Base-by-base conservation (phyloP, 148 eudicot genomes). In the Heliosperma pusillum region DNA sequence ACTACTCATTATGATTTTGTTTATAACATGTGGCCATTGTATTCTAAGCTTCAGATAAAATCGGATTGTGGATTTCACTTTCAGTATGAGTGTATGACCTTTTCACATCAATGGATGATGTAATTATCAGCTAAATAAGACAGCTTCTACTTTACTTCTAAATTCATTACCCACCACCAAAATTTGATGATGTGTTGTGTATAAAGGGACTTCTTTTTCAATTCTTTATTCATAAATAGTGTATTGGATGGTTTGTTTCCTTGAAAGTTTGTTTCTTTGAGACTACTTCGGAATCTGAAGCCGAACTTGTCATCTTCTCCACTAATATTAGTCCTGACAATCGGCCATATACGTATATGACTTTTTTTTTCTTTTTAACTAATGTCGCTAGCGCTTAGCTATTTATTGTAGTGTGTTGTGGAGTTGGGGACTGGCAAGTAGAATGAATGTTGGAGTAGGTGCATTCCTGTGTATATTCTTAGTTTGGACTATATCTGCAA, bases 401-500 rank as follows among this genome's bases (percentile, higher is more conserved):
- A 20, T 20, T 27, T 30, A 60, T 11, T 69, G 20, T 26, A 17
- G 76, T 60, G 30, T 29, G 3, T 3, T 29, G 30, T 29, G 30
- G 1, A 29, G 30, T 29, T 3, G 30, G 1, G 74, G 60, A 56
- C 61, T 64, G 79, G 71, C 78, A 66, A 71, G 27, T 24, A 30
- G 65, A 61, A 67, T 36, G 77, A 72, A 68, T 77, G 73, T 56
- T 56, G 72, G 30, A 74, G 65, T 40, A 71, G 69, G 79, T 76
- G 62, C 30, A 27, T 52, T 55, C 67, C n/a, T 44, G 21, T 53
- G 82, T 80, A 64, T 72, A 70, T 80, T 45, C 61, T 72, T 66
- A 65, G 73, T 71, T 75, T 12, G 24, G 62, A 71, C 10, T 73
- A n/a, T 36, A 15, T 16, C 12, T 42, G 21, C 15, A 44, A 21